Base-by-base conservation (phyloP, 1,284 basidiomycete species). In the Pseudozyma sp. region DNA sequence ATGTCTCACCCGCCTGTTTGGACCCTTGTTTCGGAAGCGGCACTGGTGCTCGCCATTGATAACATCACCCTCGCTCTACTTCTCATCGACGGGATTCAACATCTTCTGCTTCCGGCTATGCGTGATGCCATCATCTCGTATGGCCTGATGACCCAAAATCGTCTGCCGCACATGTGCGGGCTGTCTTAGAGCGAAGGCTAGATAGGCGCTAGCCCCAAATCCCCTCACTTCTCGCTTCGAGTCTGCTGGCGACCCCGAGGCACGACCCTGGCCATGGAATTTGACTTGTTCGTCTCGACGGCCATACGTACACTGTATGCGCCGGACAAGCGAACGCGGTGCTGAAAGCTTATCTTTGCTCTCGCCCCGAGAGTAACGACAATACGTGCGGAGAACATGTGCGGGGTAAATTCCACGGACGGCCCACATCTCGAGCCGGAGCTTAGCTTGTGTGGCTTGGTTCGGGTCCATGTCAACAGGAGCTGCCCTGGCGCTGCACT, bases 1-100 rank as follows among this genome's bases (percentile, higher is more conserved):
- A 54, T 39, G 52, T 46, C 40, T 13, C 33, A 16, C 40, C 43
- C 54, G 60, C 60, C 9, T 31, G 16, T 42, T 19, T 44, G 43
- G 17, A 44, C 43, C 43, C 43, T 44, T n/a, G 19, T 44, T 44
- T 24, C 43, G 43, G 43, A 1, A 24, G 14, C 40, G 40, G 11
- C 24, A 24, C 24, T 24, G 24, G 24, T 24, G 24, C 24, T 24
- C 24, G 24, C 24, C 1, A 24, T 24, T 24, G 24, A 24, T n/a
- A n/a, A 13, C 40, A 3, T n/a, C 11, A 13, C 40, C 16, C 16
- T 42, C 16, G 13, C 40, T 7, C 11, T 16, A 10, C 40, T 13
- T 42, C 40, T 7, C 16, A 16, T 13, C 40, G 1, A 16, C 11
- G 11, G 13, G 16, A 9, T 42, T 10, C 40, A 42, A 42, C 24